Conservation (phyloP, 768 basidiomycete species). For the Lactarius evosmus region DNA sequence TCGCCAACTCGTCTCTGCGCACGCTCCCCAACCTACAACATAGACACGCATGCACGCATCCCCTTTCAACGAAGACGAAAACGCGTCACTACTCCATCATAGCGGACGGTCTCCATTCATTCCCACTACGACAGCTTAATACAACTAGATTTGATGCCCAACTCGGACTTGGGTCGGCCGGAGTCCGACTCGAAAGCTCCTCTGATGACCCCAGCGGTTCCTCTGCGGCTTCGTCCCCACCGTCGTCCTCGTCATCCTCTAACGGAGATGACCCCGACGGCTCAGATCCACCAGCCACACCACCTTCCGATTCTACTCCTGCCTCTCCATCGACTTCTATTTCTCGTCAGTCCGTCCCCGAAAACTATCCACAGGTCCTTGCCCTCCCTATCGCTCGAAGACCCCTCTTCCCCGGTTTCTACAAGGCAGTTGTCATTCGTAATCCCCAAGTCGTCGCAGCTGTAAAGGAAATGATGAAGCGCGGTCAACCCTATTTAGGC, state of each 20-base stretch:
- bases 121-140: background rate
- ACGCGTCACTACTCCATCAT: slow-evolving; percentile 13
- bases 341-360: slow-evolving; percentile 84
- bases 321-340: slow-evolving; percentile 51
- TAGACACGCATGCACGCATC: background rate
- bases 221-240: slow-evolving; percentile 37
- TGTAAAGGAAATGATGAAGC: slow-evolving; percentile 94
- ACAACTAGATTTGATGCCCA: background rate
- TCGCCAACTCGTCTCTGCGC: background rate
- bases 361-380: slow-evolving; percentile 88
- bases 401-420: slow-evolving; percentile 96
- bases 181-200: slow-evolving; percentile 20
- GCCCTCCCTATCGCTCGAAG: slow-evolving; percentile 93
- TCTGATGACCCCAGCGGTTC: slow-evolving; percentile 25
- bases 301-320: slow-evolving; percentile 37
- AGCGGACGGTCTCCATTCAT: background rate
- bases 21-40: background rate
- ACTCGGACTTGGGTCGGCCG: background rate
- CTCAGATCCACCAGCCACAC: slow-evolving; percentile 40
- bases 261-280: slow-evolving; percentile 39
- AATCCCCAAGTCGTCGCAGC: slow-evolving; percentile 90
- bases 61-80: background rate
- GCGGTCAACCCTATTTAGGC: slow-evolving; percentile 95
- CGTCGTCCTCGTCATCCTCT: slow-evolving; percentile 43
- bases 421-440: slow-evolving; percentile 93